Percentiles rank a stretch among this genome's conserved stretches.
Conservation (phyloP, 495 filamentous ascomycete genomes). For the Podospora conica region DNA sequence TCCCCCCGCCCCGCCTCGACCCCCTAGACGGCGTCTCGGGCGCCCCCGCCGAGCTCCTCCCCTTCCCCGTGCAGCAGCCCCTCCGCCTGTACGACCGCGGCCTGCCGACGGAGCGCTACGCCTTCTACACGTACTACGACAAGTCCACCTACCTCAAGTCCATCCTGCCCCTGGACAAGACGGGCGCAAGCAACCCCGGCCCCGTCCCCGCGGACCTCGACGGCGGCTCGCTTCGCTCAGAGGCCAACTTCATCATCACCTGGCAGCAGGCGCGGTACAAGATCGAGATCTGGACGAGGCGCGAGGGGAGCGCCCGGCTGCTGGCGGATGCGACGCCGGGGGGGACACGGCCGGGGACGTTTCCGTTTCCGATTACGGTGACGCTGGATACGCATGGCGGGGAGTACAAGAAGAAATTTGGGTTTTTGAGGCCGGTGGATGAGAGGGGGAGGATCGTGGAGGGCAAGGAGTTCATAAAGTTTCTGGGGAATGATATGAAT, state of each 20-base stretch:
- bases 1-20: constrained; percentile 56
- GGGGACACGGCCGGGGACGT: constrained; percentile 56
- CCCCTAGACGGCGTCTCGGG: constrained; percentile 56
- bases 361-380: constrained; percentile 81
- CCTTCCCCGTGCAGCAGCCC: constrained; percentile 66
- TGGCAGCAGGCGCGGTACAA: constrained; percentile 80
- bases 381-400: constrained; percentile 79
- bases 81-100: constrained; percentile 81
- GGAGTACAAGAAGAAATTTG: constrained; percentile 51
- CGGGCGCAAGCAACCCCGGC: neutral
- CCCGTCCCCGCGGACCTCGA: constrained; percentile 49
- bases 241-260: constrained; percentile 66
- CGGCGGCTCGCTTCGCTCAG: constrained; percentile 55
- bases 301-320: constrained; percentile 41
- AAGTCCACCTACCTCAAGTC: constrained; percentile 75
- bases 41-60: constrained; percentile 62
- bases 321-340: constrained; percentile 21
- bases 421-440: constrained; percentile 65
- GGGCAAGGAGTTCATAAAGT: constrained; percentile 34
- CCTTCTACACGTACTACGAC: constrained; percentile 89
- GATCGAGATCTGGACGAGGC: constrained; percentile 84
- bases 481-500: constrained; percentile 53
- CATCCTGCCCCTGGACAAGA: constrained; percentile 33
- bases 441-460: constrained; percentile 45
- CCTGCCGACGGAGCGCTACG: constrained; percentile 75